A percentile compares a stretch with the other conserved stretches of the same genome.
phyloP scores from a whole-genome alignment of 2,329 filamentous ascomycete genomes.

The Penicillium rolfsii region DNA sequence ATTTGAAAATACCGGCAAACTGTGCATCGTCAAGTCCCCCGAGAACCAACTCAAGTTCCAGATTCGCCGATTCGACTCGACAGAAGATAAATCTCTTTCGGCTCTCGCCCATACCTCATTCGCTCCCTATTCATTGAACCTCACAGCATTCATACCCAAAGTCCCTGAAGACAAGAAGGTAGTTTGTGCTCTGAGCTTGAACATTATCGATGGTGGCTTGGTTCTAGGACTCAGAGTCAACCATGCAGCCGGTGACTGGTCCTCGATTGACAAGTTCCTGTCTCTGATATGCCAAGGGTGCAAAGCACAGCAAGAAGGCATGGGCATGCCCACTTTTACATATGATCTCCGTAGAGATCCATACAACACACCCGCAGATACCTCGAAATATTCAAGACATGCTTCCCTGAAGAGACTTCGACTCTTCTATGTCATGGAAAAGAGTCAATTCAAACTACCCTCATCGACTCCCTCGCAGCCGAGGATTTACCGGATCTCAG shows the following conservation, averaged over 20 bases:
- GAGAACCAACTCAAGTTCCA: slow-evolving; percentile 13
- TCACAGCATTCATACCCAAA: slow-evolving; percentile 17
- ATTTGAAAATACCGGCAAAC: slow-evolving; percentile 19
- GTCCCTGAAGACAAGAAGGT: slow-evolving; percentile 9
- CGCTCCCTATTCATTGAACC: slow-evolving; percentile 17
- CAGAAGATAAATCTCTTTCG: slow-evolving; percentile 19
- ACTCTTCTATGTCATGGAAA: slow-evolving; percentile 23
- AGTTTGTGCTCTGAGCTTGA: slow-evolving; percentile 29
- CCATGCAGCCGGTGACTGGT: slow-evolving; percentile 31
- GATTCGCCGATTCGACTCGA: slow-evolving; percentile 13
- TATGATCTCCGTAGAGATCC: slow-evolving; percentile 26
- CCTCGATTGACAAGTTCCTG: slow-evolving; percentile 28
- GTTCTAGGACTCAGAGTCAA: slow-evolving; percentile 25
- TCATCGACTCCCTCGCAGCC: slow-evolving; percentile 13
- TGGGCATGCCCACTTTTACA: slow-evolving; percentile 20
- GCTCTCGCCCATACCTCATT: slow-evolving; percentile 17
- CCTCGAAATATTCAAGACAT: slow-evolving; percentile 8
- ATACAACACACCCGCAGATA: slow-evolving; percentile 17
- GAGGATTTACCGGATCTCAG: slow-evolving; percentile 23
- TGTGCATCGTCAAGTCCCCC: slow-evolving; percentile 16
- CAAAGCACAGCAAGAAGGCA: slow-evolving; percentile 22
- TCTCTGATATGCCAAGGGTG: slow-evolving; percentile 27
- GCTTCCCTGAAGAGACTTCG: slow-evolving; percentile 16
- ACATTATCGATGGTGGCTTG: slow-evolving; percentile 26
- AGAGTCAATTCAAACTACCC: slow-evolving; percentile 15